Evolutionary conservation across 1,284 basidiomycete genomes (phyloP).

Genomic region (Leccinum solheimii): DNA sequence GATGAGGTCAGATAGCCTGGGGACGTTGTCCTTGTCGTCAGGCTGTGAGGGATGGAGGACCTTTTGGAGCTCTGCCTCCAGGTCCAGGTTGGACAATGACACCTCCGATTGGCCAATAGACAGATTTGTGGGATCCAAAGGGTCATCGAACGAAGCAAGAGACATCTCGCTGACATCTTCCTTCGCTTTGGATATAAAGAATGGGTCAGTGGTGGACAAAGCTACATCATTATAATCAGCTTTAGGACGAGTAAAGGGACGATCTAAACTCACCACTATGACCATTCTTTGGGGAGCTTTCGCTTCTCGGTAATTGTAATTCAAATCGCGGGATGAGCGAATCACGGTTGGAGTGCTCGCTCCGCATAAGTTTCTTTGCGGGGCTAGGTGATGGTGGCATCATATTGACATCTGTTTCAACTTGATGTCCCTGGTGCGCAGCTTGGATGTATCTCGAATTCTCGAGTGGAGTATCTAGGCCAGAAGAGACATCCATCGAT

Average conservation of each 20-base stretch:
- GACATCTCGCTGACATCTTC: conserved; percentile 41
- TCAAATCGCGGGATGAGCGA: conserved; percentile 48
- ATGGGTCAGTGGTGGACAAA: conserved; percentile 22
- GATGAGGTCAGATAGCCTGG: conserved; percentile 26
- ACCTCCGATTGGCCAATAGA: conserved; percentile 37
- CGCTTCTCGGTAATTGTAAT: conserved; percentile 13
- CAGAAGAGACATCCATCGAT: conserved; percentile 24
- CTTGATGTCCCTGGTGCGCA: conserved; percentile 36
- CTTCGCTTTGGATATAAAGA: conserved; percentile 22
- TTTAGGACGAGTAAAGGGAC: neutral
- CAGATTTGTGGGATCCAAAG: conserved; percentile 37
- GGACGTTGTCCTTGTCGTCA: conserved; percentile 10
- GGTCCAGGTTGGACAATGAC: conserved; percentile 32
- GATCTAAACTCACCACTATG: conserved; percentile 17
- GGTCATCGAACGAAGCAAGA: conserved; percentile 36
- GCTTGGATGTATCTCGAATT: conserved; percentile 53
- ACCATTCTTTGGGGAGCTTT: conserved; percentile 26
- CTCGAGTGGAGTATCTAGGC: conserved; percentile 44
- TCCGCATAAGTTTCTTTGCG: conserved; percentile 37
- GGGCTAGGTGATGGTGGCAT: conserved; percentile 66
- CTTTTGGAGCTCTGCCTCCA: conserved; percentile 33
- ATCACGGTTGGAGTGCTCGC: conserved; percentile 22
- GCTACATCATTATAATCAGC: conserved; percentile 15
- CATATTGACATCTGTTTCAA: conserved; percentile 48
- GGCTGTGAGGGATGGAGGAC: conserved; percentile 20